Base-by-base conservation (phyloP, 306 rosid species). In the Trifolium fragiferum region DNA sequence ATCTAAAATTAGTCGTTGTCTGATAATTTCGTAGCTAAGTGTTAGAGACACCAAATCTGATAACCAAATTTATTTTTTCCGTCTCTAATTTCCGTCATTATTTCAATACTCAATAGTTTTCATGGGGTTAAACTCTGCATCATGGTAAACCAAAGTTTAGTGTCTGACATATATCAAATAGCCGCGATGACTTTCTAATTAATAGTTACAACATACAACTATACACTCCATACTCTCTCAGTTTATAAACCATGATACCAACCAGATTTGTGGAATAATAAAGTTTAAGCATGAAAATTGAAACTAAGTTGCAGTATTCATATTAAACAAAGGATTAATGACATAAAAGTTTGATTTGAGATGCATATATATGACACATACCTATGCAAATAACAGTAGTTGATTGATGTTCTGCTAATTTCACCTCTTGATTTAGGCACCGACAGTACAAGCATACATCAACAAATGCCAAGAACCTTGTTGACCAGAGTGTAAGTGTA, bases 391-490 rank as follows among this genome's bases (percentile, higher is more conserved):
- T 10, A 14, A 14, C 15, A 63, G 18, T 38, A 23, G 73, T 23
- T 43, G 13, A 32, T 8, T 33, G 54, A 18, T 55, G 20, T 27
- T 44, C 16, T 12, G 50, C n/a, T 4, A 44, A 4, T 4, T 44
- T 44, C 16, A 44, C 50, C n/a, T 44, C 50, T 13, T 44, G 50
- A 44, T 38, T 37, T 51, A 51, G 13, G 27, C 30, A 74, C 78
- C 53, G 50, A 27, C 16, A 61, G 33, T 19, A 5, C 3, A 59
- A 27, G 41, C 40, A 59, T 59, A 19, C 19, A 59, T 14, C 18
- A 58, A 5, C 12, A 30, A 60, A 13, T 60, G 41, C 20, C 40
- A 13, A 15, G 1, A 6, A 49, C 20, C 6, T n/a, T n/a, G 21
- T 49, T n/a, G 10, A 49, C 13, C 10, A 11, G 15, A 10, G 6